Percentiles rank a stretch among this genome's conserved stretches.
Conservation (phyloP, 2,329 filamentous ascomycete species). For the Calonectria montana region DNA sequence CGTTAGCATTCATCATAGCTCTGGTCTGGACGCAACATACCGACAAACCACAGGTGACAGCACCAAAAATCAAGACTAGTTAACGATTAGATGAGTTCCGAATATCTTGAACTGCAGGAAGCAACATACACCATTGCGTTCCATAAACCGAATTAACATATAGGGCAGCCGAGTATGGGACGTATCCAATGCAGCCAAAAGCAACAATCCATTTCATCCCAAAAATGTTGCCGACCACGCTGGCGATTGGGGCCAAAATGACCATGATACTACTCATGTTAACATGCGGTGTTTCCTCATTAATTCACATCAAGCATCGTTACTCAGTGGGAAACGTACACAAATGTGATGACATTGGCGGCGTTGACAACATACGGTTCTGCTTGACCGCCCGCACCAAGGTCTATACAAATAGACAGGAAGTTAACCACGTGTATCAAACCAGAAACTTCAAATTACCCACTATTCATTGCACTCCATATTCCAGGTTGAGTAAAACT, state of each 20-base stretch:
- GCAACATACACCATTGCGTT: neutral
- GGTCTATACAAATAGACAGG: neutral
- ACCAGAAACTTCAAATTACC: neutral
- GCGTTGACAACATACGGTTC: neutral
- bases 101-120: no score
- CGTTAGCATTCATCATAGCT: neutral
- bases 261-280: neutral
- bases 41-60: neutral
- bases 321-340: neutral
- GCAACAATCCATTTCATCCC: neutral
- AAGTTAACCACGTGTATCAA: neutral
- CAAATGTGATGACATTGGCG: neutral
- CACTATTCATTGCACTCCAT: slow-evolving; percentile 1
- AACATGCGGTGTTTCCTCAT: neutral
- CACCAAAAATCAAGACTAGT: neutral
- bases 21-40: neutral
- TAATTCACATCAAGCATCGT: no score
- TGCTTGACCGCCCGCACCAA: neutral
- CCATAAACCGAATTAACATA: neutral
- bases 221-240: neutral
- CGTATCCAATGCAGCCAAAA: neutral
- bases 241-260: neutral
- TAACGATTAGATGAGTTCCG: neutral
- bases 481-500: neutral
- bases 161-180: neutral